Evolutionary conservation across 768 basidiomycete genomes (phyloP), one percentile per base, ranked within the genome.

Genomic region (Podaxis sp.): DNA sequence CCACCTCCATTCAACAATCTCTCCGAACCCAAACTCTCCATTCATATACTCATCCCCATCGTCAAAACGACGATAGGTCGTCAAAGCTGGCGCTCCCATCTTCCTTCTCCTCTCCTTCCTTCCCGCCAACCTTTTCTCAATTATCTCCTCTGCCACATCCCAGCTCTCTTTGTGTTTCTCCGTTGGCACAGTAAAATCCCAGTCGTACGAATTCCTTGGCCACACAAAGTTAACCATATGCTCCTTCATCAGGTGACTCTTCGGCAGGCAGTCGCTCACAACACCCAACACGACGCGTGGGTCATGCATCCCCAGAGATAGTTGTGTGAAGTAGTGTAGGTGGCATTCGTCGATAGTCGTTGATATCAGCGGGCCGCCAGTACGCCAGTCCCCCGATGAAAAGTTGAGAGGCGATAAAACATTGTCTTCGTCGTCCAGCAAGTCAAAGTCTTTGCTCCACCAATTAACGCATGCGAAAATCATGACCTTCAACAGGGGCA

Each of bases 111-210:
- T 59, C 36, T 59, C 49, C 11, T 13, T 39, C 28, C 54, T 55
- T 4, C 39, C 53, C 30, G 13, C 46, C 52, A 30, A 4, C 53
- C 61, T 53, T 40, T 22, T 62, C 19, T 62, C 42, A 24, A 62
- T 62, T 39, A 62, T 62, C 28, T 62, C 53, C 19, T 62, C 61
- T 17, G 61, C 61, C 13, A 30, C 19, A 9, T 62, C 61, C 61
- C 61, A 62, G 17, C 53, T 55, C 28, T 62, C 61, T 17, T 48
- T 55, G 24, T 62, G 61, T 13, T 24, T 1, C 28, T 48, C 52
- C 19, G 4, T 17, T 7, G 61, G 53, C 12, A 62, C 53, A 0
- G 61, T 46, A 11, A 62, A 62, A 44, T 62, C 61, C 61, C 61
- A 62, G 36, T 62, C 61, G 36, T 49, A 44, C 19, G 46, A 44